Evolutionary conservation across 352 stramenopile species (phyloP).

Genomic region (Thalassiosira ordinaria): DNA sequence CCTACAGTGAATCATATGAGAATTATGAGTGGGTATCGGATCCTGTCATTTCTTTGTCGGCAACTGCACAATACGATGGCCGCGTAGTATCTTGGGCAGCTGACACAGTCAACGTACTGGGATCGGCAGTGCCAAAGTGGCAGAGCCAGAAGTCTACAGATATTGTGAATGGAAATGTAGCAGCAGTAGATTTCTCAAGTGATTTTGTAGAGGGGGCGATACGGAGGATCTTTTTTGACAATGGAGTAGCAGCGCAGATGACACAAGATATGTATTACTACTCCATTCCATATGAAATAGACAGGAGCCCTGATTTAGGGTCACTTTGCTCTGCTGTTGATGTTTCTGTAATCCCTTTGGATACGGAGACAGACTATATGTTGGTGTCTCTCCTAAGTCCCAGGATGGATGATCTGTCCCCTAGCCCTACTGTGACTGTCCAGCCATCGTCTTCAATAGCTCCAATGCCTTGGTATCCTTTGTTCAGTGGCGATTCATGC

Average conservation of each 20-base stretch:
- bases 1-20: too few species aligned
- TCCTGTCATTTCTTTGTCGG: slow-evolving; percentile 1
- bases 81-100: neutral
- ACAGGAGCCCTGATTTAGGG: neutral
- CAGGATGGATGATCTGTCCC: too few species aligned
- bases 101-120: slow-evolving; percentile 6
- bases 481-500: neutral
- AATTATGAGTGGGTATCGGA: neutral
- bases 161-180: slow-evolving; percentile 8
- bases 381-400: too few species aligned
- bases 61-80: slow-evolving; percentile 1
- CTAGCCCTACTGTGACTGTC: neutral
- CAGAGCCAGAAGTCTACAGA: slow-evolving; percentile 12
- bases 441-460: neutral
- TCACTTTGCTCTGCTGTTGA: neutral
- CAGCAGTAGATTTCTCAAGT: neutral
- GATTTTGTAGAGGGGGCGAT: neutral
- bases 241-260: slow-evolving; percentile 12
- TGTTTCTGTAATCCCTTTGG: too few species aligned
- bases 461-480: neutral
- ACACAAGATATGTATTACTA: slow-evolving; percentile 15
- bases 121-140: slow-evolving; percentile 1
- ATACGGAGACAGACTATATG: too few species aligned
- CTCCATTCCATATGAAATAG: slow-evolving; percentile 7
- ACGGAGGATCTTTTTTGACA: slow-evolving; percentile 23